Conservation (phyloP, 129 eudicot species). For the Sambucus nigra region DNA sequence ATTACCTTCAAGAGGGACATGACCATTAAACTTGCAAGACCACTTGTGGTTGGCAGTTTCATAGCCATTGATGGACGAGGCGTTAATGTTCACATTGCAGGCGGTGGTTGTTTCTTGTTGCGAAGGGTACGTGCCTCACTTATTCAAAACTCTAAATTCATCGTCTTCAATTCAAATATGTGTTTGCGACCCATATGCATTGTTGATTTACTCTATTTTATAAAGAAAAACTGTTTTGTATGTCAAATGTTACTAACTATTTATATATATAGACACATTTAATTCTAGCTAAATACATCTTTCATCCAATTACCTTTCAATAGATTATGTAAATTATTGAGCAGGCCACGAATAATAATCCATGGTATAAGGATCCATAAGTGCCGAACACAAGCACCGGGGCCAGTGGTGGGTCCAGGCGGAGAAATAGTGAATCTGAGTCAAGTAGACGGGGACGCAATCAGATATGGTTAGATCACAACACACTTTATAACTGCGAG, state of each 20-base stretch:
- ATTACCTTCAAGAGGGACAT: constrained; percentile 34
- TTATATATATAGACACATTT: no score
- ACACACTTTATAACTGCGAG: constrained; percentile 34
- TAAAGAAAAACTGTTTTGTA: no score
- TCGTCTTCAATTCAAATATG: no score
- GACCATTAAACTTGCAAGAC: constrained; percentile 30
- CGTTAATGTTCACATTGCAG: constrained; percentile 35
- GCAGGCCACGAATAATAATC: constrained; percentile 23
- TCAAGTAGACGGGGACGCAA: constrained; percentile 47
- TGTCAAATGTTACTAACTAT: no score
- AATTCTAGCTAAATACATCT: no score
- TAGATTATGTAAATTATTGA: not conserved
- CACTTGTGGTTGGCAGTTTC: constrained; percentile 44
- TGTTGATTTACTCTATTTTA: no score
- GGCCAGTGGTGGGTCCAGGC: constrained; percentile 38
- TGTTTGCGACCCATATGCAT: no score
- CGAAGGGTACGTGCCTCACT: constrained; percentile 24
- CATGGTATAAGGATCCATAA: constrained; percentile 44
- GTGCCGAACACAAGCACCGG: constrained; percentile 34
- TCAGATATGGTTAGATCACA: constrained; percentile 70
- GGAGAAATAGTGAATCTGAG: constrained; percentile 25
- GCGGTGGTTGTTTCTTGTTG: constrained; percentile 36
- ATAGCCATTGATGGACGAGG: constrained; percentile 56
- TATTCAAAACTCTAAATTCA: no score
- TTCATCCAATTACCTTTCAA: not conserved